Conservation (phyloP, 495 filamentous ascomycete species). For the Xylaria intraflava region DNA sequence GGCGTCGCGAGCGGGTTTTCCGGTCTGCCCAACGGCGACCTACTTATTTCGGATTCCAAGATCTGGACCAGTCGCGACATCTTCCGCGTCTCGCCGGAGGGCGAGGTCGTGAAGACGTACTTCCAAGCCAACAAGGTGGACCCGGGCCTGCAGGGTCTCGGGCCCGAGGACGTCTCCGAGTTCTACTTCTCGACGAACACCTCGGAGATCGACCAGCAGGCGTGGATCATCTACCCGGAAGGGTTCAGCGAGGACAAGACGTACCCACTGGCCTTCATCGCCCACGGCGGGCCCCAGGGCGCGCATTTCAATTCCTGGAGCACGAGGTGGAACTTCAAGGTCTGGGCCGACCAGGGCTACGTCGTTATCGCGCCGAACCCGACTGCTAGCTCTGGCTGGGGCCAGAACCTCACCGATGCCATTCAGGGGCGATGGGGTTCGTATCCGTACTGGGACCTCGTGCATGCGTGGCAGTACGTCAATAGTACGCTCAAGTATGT, state of each 20-base stretch:
- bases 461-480: constrained; percentile 59
- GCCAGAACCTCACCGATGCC: constrained; percentile 59
- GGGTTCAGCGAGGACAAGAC: constrained; percentile 57
- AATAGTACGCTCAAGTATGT: constrained; percentile 52
- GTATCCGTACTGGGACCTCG: constrained; percentile 38
- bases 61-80: constrained; percentile 50
- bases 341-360: constrained; percentile 71
- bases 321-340: constrained; percentile 67
- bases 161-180: constrained; percentile 26
- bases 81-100: constrained; percentile 25
- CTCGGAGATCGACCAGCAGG: constrained; percentile 52
- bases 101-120: constrained; percentile 20
- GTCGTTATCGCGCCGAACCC: constrained; percentile 66
- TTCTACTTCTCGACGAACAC: constrained; percentile 54
- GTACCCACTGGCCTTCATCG: constrained; percentile 64
- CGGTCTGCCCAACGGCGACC: constrained; percentile 39
- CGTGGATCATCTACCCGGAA: constrained; percentile 63
- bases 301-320: constrained; percentile 54
- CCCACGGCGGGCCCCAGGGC: constrained; percentile 70
- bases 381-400: constrained; percentile 65
- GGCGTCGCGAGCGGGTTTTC: constrained; percentile 49
- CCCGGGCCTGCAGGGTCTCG: constrained; percentile 47
- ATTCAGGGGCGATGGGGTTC: constrained; percentile 57
- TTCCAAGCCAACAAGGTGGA: constrained; percentile 29
- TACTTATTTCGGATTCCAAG: constrained; percentile 53